Percentiles rank a stretch among this genome's conserved stretches.
phyloP scores from a whole-genome alignment of 345 rosid genomes.

The Clarkia xantiana region DNA sequence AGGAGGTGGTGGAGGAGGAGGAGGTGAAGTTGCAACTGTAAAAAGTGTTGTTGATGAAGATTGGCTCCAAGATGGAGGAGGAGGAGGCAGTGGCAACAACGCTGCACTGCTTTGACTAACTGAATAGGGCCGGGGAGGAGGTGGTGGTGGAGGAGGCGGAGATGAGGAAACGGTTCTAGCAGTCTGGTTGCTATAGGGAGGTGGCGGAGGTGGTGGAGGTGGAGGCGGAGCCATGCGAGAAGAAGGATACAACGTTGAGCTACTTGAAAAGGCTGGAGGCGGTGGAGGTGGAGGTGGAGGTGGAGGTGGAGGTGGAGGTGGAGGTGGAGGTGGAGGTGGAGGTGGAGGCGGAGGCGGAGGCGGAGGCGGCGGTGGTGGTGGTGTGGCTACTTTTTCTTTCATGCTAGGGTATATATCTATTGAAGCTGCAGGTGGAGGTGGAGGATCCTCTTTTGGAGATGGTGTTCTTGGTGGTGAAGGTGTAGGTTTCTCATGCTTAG shows the following conservation, averaged over 20 bases:
- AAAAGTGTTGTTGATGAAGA: constrained; percentile 12
- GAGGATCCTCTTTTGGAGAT: constrained; percentile 8
- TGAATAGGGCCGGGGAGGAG: constrained; percentile 27
- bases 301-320: constrained; percentile 12
- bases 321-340: too few relatives aligned
- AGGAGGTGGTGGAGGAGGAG: constrained; percentile 1
- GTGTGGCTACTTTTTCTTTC: constrained; percentile 7
- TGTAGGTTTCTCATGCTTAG: not conserved
- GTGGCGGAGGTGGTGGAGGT: constrained; percentile 15
- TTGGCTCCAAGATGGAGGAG: constrained; percentile 49
- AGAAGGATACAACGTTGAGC: too few relatives aligned
- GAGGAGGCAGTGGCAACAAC: constrained; percentile 30
- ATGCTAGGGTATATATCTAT: too few relatives aligned
- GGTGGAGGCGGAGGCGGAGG: not conserved
- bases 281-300: too few relatives aligned
- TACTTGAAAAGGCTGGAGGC: too few relatives aligned
- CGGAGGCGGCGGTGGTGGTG: constrained; percentile 17
- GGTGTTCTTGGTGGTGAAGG: too few relatives aligned
- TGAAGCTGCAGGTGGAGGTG: constrained; percentile 15
- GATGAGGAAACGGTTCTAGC: not conserved
- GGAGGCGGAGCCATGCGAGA: not conserved
- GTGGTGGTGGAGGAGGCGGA: constrained; percentile 26
- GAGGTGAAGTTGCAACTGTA: constrained; percentile 5
- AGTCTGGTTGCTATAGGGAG: constrained; percentile 2
- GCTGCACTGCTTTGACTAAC: constrained; percentile 19